Evolutionary conservation across 176 grass and related monocot species (phyloP).

Genomic region (Stipa capillata): DNA sequence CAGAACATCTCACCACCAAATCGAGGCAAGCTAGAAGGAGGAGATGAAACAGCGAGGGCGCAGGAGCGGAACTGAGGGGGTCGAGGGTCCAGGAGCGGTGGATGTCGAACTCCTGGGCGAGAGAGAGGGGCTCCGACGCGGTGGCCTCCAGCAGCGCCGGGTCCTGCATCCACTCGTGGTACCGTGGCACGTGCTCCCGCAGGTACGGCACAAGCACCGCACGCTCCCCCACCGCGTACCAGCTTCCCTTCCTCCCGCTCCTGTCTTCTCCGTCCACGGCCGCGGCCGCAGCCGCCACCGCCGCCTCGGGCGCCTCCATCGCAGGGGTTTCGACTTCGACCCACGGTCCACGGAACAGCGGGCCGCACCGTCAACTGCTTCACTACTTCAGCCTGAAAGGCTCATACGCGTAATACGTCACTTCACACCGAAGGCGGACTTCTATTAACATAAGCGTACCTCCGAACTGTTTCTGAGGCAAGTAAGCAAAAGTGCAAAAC

Average conservation of each 20-base stretch:
- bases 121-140: conserved; percentile 75
- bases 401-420: background rate
- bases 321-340: background rate
- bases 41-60: background rate
- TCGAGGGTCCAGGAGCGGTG: conserved; percentile 79
- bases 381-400: background rate
- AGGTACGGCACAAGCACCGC: conserved; percentile 62
- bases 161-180: conserved; percentile 89
- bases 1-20: background rate
- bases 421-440: background rate
- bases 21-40: background rate
- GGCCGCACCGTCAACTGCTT: background rate
- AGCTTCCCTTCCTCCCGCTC: background rate
- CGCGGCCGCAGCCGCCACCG: background rate
- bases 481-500: background rate
- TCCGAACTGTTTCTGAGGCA: too few relatives aligned
- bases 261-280: background rate
- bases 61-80: background rate
- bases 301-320: conserved; percentile 9
- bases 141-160: conserved; percentile 71
- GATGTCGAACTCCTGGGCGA: conserved; percentile 66
- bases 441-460: too few relatives aligned
- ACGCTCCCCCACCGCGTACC: conserved; percentile 43
- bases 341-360: background rate
- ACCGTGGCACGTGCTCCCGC: conserved; percentile 71